These are phyloP conservation scores for Tricholomella constricta DNA, from an alignment of 768 basidiomycete genomes.

Conservation along the genomic window DNA sequence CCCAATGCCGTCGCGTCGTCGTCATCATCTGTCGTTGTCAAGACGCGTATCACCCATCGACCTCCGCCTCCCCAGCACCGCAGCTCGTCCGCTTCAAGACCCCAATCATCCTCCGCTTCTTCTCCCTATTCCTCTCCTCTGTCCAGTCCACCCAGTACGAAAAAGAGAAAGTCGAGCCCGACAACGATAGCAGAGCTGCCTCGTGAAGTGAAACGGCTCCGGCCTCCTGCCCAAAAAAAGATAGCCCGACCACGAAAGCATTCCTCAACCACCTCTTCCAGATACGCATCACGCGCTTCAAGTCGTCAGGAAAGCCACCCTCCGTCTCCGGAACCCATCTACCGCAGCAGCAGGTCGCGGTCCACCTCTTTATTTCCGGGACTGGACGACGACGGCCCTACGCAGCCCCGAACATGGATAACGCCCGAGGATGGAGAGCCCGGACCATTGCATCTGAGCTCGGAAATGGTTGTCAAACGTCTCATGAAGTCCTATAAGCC, in stretches of 20 bases:
- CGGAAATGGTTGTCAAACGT: conserved; percentile 60
- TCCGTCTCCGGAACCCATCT: conserved; percentile 58
- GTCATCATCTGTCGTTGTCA: conserved; percentile 28
- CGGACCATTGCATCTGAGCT: conserved; percentile 57
- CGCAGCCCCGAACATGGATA: conserved; percentile 50
- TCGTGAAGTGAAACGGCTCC: conserved; percentile 43
- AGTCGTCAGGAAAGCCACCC: conserved; percentile 42
- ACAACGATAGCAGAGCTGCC: conserved; percentile 24
- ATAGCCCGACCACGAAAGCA: conserved; percentile 33
- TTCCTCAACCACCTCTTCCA: conserved; percentile 34
- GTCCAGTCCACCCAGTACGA: conserved; percentile 26
- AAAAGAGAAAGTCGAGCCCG: conserved; percentile 37
- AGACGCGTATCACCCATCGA: conserved; percentile 31
- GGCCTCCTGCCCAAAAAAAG: conserved; percentile 21
- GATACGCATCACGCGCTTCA: conserved; percentile 42
- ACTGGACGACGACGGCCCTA: conserved; percentile 34
- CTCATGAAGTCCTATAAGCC: conserved; percentile 70
- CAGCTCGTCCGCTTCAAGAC: conserved; percentile 8
- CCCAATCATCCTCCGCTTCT: conserved; percentile 17
- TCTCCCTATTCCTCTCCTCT: conserved; percentile 30
- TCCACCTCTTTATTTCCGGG: conserved; percentile 58
- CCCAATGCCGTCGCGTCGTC: conserved; percentile 32
- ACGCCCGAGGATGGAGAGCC: conserved; percentile 52
- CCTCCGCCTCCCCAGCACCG: conserved; percentile 21
- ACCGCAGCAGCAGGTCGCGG: conserved; percentile 60